Evolutionary conservation across 1,284 basidiomycete genomes (phyloP).

Genomic region (Puccinia coronata): DNA sequence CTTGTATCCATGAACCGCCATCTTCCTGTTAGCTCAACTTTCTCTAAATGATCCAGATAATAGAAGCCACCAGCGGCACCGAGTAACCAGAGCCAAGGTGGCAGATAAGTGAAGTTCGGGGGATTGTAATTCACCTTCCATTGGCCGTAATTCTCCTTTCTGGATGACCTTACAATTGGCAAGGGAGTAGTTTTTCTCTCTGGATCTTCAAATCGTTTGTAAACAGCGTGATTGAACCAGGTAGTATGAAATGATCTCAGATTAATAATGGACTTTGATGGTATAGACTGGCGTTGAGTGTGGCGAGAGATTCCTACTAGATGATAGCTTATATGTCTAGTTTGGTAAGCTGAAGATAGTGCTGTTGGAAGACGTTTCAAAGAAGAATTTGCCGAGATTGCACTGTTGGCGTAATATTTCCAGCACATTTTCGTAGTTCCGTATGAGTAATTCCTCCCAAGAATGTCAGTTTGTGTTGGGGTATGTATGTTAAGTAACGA

Average conservation of each 20-base stretch:
- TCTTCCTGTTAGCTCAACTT: constrained; percentile 56
- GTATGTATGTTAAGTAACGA: too few species aligned
- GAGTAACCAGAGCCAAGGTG: constrained; percentile 50
- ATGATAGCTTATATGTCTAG: too few species aligned
- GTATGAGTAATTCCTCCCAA: too few species aligned
- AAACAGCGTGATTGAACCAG: background rate
- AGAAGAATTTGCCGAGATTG: too few species aligned
- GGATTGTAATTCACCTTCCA: background rate
- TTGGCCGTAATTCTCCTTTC: background rate
- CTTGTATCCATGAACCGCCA: constrained; percentile 57
- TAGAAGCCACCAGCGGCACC: constrained; percentile 54
- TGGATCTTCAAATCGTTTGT: background rate
- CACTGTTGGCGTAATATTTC: too few species aligned
- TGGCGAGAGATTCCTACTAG: too few species aligned
- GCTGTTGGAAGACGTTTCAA: too few species aligned
- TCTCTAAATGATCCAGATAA: constrained; percentile 56
- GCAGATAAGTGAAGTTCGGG: constrained; percentile 6
- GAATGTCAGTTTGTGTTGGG: too few species aligned
- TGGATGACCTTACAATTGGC: too few species aligned
- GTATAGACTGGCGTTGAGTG: background rate
- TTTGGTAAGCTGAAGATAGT: too few species aligned
- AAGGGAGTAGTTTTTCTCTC: background rate
- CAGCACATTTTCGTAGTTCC: too few species aligned
- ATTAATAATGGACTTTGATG: background rate
- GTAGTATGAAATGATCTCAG: background rate